These are phyloP conservation scores for Gossypium ekmanianum DNA, from an alignment of 345 rosid species.

Conservation along the genomic window DNA sequence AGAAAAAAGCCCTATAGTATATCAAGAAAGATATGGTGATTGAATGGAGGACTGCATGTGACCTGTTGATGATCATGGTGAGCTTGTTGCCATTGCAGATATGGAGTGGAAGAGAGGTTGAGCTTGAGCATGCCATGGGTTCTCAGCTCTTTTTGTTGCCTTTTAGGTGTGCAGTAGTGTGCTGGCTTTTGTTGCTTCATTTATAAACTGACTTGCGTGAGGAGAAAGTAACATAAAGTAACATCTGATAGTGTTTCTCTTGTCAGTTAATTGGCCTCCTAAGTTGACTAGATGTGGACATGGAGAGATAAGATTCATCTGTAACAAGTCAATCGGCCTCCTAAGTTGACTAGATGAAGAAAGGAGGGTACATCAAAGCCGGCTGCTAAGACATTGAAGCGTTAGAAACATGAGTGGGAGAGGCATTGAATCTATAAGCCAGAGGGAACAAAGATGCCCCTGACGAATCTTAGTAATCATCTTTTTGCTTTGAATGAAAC, in stretches of 20 bases:
- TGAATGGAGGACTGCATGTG: slow-evolving; percentile 29
- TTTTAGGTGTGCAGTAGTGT: no score
- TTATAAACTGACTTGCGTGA: background rate
- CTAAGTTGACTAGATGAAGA: background rate
- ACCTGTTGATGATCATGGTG: slow-evolving; percentile 27
- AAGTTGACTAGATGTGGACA: background rate
- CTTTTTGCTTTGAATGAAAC: no score
- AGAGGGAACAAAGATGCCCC: no score
- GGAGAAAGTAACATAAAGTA: background rate
- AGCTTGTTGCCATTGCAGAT: slow-evolving; percentile 21
- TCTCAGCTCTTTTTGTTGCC: background rate
- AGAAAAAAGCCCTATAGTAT: slow-evolving; percentile 30
- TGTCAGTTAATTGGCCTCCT: background rate
- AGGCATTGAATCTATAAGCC: no score
- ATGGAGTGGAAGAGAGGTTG: slow-evolving; percentile 30
- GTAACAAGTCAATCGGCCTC: background rate
- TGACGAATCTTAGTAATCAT: no score
- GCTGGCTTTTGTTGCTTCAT: background rate
- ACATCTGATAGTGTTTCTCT: background rate
- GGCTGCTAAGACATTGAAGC: background rate
- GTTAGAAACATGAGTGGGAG: no score
- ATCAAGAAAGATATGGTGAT: slow-evolving; percentile 32
- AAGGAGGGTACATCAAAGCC: no score
- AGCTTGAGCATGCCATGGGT: slow-evolving; percentile 20
- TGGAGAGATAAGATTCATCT: background rate